Percentiles rank a stretch among this genome's conserved stretches.
Conservation (phyloP, 257 asterid species). For the Coffea eugenioides region DNA sequence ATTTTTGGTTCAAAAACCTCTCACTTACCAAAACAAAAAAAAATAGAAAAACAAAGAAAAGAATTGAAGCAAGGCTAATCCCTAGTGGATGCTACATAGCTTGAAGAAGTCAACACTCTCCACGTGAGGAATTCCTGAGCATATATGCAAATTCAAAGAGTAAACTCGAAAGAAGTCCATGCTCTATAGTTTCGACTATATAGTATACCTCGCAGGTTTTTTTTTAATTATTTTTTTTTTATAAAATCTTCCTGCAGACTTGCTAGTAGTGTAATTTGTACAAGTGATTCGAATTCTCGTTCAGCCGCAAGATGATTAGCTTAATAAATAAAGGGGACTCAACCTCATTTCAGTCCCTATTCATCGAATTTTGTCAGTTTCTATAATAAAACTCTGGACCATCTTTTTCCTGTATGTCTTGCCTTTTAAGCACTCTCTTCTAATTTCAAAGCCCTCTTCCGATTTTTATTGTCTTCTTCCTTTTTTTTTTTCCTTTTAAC, state of each 20-base stretch:
- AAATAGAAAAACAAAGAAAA: no score
- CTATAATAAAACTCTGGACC: constrained; percentile 36
- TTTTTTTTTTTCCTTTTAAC: background rate
- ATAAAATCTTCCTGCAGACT: background rate
- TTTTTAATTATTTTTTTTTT: background rate
- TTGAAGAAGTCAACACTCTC: background rate
- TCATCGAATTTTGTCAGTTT: constrained; percentile 16
- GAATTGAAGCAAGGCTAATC: background rate
- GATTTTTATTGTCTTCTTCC: constrained; percentile 25
- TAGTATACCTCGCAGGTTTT: background rate
- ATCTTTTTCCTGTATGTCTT: constrained; percentile 49
- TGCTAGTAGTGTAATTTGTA: background rate
- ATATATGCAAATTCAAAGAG: background rate
- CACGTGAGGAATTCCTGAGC: background rate
- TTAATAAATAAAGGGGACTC: constrained; percentile 1
- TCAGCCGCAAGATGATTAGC: constrained; percentile 11
- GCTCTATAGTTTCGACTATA: background rate
- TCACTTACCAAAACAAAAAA: no score
- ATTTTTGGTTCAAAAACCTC: no score
- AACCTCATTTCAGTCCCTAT: background rate
- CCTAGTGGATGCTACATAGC: background rate
- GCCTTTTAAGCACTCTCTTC: constrained; percentile 78
- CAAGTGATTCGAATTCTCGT: constrained; percentile 38
- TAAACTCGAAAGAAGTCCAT: background rate
- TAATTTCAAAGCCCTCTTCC: constrained; percentile 10